Evolutionary conservation across 2,329 filamentous ascomycete genomes (phyloP).

Genomic region (Aspergillus brunneoviolaceus): DNA sequence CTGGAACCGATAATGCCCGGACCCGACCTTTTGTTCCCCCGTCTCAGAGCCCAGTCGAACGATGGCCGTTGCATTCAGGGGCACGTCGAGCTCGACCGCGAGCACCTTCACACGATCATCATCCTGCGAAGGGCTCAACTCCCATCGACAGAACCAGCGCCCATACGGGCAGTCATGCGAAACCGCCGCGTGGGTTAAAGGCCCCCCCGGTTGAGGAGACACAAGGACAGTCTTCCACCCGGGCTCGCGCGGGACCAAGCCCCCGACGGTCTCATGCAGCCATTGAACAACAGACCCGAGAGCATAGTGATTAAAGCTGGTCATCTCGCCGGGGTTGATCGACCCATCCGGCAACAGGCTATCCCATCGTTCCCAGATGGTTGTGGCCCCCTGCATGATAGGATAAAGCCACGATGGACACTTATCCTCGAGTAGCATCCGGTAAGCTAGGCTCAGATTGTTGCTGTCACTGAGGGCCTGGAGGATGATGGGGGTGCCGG

Average conservation of each 20-base stretch:
- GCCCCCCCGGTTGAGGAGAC: not conserved
- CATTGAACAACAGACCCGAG: constrained; percentile 42
- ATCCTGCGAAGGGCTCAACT: not conserved
- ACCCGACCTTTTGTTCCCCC: not conserved
- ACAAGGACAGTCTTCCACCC: constrained; percentile 29
- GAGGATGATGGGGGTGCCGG: constrained; percentile 31
- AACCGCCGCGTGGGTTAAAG: not conserved
- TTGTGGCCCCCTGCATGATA: constrained; percentile 44
- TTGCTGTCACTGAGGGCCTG: constrained; percentile 28
- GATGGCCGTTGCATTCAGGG: not conserved
- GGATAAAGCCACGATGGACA: constrained; percentile 43
- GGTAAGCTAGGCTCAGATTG: constrained; percentile 32
- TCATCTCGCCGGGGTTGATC: constrained; percentile 45
- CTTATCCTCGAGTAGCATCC: constrained; percentile 40
- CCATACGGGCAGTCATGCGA: not conserved
- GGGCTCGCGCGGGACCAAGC: constrained; percentile 26
- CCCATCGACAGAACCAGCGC: not conserved
- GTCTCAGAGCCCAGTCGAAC: not conserved
- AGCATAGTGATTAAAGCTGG: constrained; percentile 46
- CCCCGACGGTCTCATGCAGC: constrained; percentile 34
- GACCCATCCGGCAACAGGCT: constrained; percentile 38
- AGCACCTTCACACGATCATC: not conserved
- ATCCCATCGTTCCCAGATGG: constrained; percentile 49
- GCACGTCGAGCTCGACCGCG: not conserved
- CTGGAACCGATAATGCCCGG: not conserved